These are phyloP conservation scores for Tricladium varicosporioides DNA, from an alignment of 2,329 filamentous ascomycete species.

Conservation along the genomic window DNA sequence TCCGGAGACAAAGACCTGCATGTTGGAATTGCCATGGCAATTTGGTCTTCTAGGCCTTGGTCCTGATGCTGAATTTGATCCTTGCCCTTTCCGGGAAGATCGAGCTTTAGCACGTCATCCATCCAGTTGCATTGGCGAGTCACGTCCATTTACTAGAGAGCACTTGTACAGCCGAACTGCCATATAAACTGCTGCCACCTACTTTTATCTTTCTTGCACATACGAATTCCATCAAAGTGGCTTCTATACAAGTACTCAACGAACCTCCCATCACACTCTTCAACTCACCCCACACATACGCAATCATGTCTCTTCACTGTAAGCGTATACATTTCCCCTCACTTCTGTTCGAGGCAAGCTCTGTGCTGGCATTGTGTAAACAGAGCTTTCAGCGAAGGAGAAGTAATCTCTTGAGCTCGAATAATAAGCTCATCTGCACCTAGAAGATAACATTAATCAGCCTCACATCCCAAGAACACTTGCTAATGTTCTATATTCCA, in stretches of 20 bases:
- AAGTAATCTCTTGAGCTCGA: no score
- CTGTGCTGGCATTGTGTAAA: no score
- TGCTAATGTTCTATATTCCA: constrained; percentile 17
- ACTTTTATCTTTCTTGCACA: constrained; percentile 2
- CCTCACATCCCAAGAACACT: neutral
- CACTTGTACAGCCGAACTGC: neutral
- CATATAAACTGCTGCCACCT: constrained; percentile 6
- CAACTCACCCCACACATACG: constrained; percentile 23
- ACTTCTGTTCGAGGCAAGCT: neutral
- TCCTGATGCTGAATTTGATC: neutral
- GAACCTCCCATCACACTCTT: constrained; percentile 26
- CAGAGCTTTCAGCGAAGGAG: no score
- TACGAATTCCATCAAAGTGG: constrained; percentile 18
- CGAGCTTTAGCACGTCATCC: neutral
- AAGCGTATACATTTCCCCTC: constrained; percentile 14
- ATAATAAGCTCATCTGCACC: neutral
- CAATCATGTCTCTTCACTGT: constrained; percentile 34
- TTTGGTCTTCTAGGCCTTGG: neutral
- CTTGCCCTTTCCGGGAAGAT: neutral
- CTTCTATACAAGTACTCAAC: constrained; percentile 27
- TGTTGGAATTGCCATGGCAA: neutral
- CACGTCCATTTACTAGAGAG: neutral
- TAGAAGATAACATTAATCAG: neutral
- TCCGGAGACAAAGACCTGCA: neutral
- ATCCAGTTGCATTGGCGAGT: neutral